A percentile compares a stretch with the other conserved stretches of the same genome.
Conservation (phyloP, 345 rosid species). For the Balakata baccata region DNA sequence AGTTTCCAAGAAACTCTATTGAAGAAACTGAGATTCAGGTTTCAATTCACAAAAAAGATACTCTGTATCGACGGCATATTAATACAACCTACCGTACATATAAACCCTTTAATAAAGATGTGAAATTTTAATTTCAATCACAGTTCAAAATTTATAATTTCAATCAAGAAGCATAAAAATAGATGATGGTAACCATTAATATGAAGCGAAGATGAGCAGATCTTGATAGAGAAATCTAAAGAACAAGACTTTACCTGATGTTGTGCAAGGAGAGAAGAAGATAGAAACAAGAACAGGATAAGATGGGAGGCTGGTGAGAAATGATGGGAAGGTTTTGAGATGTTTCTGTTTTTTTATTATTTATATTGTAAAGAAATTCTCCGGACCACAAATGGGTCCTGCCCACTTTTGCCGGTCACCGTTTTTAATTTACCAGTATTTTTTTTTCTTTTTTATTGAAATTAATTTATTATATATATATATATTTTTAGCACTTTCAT, state of each 20-base stretch:
- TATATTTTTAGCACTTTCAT: too few relatives aligned
- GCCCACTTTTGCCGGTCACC: too few relatives aligned
- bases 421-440: too few relatives aligned
- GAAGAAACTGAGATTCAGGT: not conserved
- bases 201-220: not conserved
- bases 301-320: too few relatives aligned
- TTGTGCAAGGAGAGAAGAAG: not conserved
- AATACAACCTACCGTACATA: not conserved
- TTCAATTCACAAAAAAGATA: not conserved
- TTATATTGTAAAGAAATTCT: not conserved
- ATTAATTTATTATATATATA: too few relatives aligned
- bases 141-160: too few relatives aligned
- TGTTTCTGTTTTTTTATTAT: not conserved
- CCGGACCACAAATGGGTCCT: not conserved
- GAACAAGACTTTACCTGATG: not conserved
- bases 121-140: not conserved
- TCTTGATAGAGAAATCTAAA: not conserved
- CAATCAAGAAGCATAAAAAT: not conserved
- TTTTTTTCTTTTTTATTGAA: too few relatives aligned
- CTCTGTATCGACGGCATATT: too few relatives aligned
- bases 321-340: not conserved
- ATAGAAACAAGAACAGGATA: not conserved
- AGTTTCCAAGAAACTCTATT: not conserved
- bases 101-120: not conserved
- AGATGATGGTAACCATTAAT: too few relatives aligned